Evolutionary conservation across 192 early-diverging fungal species (phyloP), one percentile per base, ranked within the genome.

Genomic region (Backusella morwellensis): DNA sequence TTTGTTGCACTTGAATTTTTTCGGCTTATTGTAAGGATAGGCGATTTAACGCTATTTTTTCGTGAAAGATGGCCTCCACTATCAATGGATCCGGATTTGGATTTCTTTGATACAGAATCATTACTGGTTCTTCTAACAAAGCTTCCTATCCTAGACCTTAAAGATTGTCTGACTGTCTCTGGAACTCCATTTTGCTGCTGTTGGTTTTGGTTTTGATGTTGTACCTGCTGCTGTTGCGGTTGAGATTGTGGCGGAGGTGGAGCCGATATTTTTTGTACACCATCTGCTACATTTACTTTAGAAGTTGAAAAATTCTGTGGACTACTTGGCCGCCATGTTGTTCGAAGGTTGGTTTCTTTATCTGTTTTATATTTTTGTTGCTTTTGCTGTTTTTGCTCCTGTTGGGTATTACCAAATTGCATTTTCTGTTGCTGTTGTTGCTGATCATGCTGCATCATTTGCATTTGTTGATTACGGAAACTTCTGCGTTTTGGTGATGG

Each of bases 401-500:
- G 47, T 50, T 50, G 47, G n/a, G 8, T 6, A 50, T 50, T 50
- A 50, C 19, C 17, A 21, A 50, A 19, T 7, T n/a, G 15, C 17
- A 19, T 50, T 50, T 50, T 19, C n/a, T 63, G 56, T 12, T 63
- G 56, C 8, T 29, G 56, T 9, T 63, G 56, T 12, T 63, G 26
- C 1, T 63, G 56, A 63, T 63, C 56, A 63, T 63, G 56, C 21
- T 63, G 56, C 56, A 63, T 8, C 12, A 63, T 63, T 63, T 63
- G 56, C 56, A 29, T 63, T 63, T 63, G 70, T 26, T 44, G 40
- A 47, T 41, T 34, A n/a, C 74, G 59, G 32, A 75, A 40, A 35
- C 41, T 40, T 15, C 74, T 44, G n/a, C 78, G 59, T 66, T 79
- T 79, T 3, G 66, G 44, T n/a, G 78, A 70, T 3, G 78, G 78